phyloP scores from a whole-genome alignment of 1,284 basidiomycete genomes.

The Paramarasmius palmivorus region DNA sequence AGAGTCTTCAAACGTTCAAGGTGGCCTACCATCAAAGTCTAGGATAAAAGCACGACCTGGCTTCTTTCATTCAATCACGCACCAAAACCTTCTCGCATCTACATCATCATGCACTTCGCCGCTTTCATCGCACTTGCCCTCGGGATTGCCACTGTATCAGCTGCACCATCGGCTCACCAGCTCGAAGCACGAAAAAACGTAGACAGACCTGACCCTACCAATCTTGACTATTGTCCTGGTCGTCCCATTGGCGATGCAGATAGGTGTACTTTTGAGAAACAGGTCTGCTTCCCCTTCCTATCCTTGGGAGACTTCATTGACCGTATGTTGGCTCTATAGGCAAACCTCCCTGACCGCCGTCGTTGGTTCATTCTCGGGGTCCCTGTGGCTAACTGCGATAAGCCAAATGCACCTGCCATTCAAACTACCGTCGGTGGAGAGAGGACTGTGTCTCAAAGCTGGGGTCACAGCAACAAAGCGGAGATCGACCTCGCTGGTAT shows the following conservation, averaged over 20 bases:
- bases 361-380: background rate
- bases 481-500: constrained; percentile 4
- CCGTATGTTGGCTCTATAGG: background rate
- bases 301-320: background rate
- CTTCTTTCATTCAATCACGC: background rate
- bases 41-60: background rate
- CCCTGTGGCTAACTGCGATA: constrained; percentile 1
- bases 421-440: background rate
- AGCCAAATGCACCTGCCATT: background rate
- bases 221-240: background rate
- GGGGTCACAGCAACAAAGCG: background rate
- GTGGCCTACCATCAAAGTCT: no score
- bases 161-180: background rate
- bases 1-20: no score
- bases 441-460: background rate
- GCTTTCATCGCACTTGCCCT: background rate
- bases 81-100: background rate
- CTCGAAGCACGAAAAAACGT: background rate
- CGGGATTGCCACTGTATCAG: background rate
- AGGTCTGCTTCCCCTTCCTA: background rate
- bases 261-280: background rate
- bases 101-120: background rate
- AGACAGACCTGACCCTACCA: background rate
- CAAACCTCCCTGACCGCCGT: constrained; percentile 1
- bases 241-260: background rate